phyloP scores from a whole-genome alignment of 257 asterid genomes.

The Solanum chaucha region DNA sequence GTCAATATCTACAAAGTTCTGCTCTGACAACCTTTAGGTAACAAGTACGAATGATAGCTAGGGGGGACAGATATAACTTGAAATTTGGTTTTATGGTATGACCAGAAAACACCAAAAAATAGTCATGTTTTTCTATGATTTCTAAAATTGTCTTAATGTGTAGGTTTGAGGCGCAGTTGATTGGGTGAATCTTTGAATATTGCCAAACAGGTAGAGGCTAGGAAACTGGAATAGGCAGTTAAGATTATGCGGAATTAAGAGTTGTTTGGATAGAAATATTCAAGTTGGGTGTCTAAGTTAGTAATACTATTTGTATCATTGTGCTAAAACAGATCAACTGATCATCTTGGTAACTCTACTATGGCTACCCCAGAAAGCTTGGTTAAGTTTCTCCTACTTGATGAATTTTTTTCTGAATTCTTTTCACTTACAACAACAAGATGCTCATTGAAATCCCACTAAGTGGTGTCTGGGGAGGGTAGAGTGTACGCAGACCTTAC shows the following conservation, averaged over 20 bases:
- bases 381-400: neutral
- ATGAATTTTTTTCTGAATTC: neutral
- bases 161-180: neutral
- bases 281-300: neutral
- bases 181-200: neutral
- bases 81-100: neutral
- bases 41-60: neutral
- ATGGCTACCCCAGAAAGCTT: neutral
- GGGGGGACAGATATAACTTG: neutral
- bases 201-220: neutral
- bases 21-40: neutral
- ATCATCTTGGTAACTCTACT: neutral
- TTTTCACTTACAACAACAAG: neutral
- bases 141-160: neutral
- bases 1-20: neutral
- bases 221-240: neutral
- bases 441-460: neutral
- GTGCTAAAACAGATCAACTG: neutral
- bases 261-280: neutral
- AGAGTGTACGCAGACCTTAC: neutral
- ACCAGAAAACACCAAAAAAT: neutral
- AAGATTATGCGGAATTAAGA: neutral
- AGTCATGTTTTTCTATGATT: neutral
- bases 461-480: neutral
- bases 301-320: neutral